Base-by-base conservation (phyloP, 331 rosid species). In the Spiraea crenata region DNA sequence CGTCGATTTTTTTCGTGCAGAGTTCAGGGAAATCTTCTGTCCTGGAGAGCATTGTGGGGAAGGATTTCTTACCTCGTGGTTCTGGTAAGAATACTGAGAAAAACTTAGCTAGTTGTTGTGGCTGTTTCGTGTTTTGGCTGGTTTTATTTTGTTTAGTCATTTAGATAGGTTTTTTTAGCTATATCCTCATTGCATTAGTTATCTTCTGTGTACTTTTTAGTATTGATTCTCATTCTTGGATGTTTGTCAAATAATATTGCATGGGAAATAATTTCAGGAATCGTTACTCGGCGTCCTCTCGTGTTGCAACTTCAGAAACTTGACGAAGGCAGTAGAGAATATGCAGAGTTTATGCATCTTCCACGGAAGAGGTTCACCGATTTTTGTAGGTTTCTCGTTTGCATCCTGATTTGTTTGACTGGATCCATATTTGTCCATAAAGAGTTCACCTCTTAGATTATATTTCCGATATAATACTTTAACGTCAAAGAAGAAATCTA, bases 51-150 rank as follows among this genome's bases (percentile, higher is more conserved):
- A 57, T 93, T 62, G 98, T 93, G 34, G 96, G 97, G 73, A 93
- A 93, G 90, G 98, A 93, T 72, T 93, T 93, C 85, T 85, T 93
- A 73, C 98, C 98, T 19, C 97, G 98, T 44, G 98, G 98, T 63
- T 93, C 97, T 59, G 98, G 98, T 93, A 80, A 68, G 74, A 44
- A 2, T 16, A 48, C 9, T 3, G 9, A 65, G 13, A 7, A 17
- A 47, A 31, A 9, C 37, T 44, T 31, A n/a, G 37, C 45, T 25
- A 1, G 56, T n/a, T 56, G 74, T 42, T 56, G 74, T 42, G 54
- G 35, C 42, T n/a, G 20, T 46, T 44, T 44, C 38, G 38, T 63
- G 0, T 12, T 1, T 63, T 41, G 52, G 52, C n/a, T 20, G 17
- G 37, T 63, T 0, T 3, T 63, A 17, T 17, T 25, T 40, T 25